phyloP scores from a whole-genome alignment of 805 yeast genomes.

The Lipomyces sp. region DNA sequence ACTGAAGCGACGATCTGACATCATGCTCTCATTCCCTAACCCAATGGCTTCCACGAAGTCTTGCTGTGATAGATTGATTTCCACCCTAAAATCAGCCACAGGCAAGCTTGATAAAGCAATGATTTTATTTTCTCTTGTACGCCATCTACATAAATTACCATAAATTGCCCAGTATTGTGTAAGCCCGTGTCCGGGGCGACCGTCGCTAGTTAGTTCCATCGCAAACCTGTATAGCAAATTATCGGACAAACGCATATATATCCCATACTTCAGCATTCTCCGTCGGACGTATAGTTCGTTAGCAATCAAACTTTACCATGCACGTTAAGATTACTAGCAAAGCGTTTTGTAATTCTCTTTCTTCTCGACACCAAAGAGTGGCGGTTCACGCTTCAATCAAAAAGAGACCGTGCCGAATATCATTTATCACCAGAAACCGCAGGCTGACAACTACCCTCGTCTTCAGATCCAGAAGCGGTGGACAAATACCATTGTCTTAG shows the following conservation, averaged over 20 bases:
- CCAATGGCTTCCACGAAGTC: too few species aligned
- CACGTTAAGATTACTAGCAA: not conserved
- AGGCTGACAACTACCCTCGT: not conserved
- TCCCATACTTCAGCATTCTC: not conserved
- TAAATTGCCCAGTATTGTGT: not conserved
- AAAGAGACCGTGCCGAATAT: not conserved
- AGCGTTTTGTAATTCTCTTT: not conserved
- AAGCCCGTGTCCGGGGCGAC: not conserved
- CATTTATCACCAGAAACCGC: not conserved
- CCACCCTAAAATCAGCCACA: not conserved
- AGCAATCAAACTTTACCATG: not conserved
- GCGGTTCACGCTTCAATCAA: not conserved
- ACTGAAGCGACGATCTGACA: too few species aligned
- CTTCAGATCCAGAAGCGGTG: not conserved
- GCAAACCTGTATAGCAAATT: not conserved
- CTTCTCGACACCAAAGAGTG: too few species aligned
- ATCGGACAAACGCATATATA: too few species aligned
- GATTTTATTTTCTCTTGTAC: not conserved
- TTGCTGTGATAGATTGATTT: too few species aligned
- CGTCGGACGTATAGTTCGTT: not conserved
- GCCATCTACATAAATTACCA: not conserved
- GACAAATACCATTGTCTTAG: conserved; percentile 19
- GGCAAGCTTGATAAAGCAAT: not conserved
- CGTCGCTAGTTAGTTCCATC: not conserved
- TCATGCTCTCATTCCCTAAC: too few species aligned